Evolutionary conservation across 2,329 filamentous ascomycete genomes (phyloP), one percentile per base, ranked within the genome.

Genomic region (Cordyceps fumosorosea): DNA sequence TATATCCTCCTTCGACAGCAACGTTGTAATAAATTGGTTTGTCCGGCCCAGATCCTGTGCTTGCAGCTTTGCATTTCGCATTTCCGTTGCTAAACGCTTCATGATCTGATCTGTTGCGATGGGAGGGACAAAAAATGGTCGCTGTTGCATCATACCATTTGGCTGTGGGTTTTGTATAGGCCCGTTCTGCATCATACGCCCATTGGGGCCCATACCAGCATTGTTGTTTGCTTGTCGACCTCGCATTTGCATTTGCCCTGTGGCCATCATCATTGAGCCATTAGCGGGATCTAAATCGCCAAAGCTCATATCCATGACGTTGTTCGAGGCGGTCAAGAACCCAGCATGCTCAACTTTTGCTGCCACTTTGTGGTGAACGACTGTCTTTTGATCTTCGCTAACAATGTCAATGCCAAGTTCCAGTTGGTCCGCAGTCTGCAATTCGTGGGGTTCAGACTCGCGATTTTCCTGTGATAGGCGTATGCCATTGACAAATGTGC

Each of bases 341-440:
- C 95, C 95, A 45, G 95, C 92, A 76, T 97, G 91, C 74, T 99
- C 95, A 62, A 99, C 92, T 73, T 96, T 96, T 62, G 95, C 93
- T 22, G 93, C 93, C 54, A 99, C 95, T 73, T 99, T 99, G 78
- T 98, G 95, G 72, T 99, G 95, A 16, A 99, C 93, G 32, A 99
- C 92, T 0, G 93, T 97, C 77, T 96, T 98, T 74, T 98, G 93
- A 73, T 99, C 95, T 74, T 99, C 95, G 75, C 91, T 96, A 57
- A 99, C 93, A 71, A 99, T 99, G 72, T 99, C 95, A 69, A 99
- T 99, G 62, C 95, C 95, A 42, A 99, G 82, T 72, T 99, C 95
- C 59, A 99, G 80, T 65, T 95, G 91, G 72, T 99, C 95, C 67
- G 91, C 88, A 64, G 93, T 92, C 70, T 93, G 89, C 40, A 99